Evolutionary conservation across 345 rosid genomes (phyloP).

Genomic region (Lumnitzera littorea): DNA sequence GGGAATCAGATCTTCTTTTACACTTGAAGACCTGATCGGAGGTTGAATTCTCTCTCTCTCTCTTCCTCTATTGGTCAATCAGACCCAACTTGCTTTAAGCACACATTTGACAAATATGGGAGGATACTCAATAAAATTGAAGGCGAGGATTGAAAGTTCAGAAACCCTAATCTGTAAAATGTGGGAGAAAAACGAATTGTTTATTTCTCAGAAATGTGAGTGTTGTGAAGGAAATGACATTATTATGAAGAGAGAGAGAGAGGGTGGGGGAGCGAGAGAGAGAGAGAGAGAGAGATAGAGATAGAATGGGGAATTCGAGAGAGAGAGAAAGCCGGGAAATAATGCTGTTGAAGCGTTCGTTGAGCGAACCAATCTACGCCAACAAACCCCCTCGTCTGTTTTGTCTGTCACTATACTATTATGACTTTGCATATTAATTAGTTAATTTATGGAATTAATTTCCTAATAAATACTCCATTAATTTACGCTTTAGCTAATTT

Average conservation of each 20-base stretch:
- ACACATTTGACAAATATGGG: neutral
- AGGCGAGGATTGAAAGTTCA: conserved; percentile 5
- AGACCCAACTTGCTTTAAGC: no score
- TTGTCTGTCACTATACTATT: neutral
- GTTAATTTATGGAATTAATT: no score
- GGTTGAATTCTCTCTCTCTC: no score
- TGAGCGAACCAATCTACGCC: neutral
- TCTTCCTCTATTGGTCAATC: no score
- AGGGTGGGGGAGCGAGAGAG: neutral
- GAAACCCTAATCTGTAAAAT: conserved; percentile 3
- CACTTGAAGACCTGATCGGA: no score
- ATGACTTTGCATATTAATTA: no score
- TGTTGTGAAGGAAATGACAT: neutral
- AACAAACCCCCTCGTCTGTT: neutral
- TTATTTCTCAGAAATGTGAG: neutral
- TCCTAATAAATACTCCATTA: neutral
- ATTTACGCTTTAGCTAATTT: no score
- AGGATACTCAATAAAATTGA: neutral
- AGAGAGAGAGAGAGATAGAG: conserved; percentile 2
- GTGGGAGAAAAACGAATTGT: conserved; percentile 16
- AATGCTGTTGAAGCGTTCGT: conserved; percentile 17
- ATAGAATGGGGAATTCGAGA: conserved; percentile 8
- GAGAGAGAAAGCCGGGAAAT: conserved; percentile 8
- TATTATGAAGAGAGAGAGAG: conserved; percentile 4
- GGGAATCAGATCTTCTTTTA: no score